Evolutionary conservation across 2,329 filamentous ascomycete genomes (phyloP).

Genomic region (Exophiala sp.): DNA sequence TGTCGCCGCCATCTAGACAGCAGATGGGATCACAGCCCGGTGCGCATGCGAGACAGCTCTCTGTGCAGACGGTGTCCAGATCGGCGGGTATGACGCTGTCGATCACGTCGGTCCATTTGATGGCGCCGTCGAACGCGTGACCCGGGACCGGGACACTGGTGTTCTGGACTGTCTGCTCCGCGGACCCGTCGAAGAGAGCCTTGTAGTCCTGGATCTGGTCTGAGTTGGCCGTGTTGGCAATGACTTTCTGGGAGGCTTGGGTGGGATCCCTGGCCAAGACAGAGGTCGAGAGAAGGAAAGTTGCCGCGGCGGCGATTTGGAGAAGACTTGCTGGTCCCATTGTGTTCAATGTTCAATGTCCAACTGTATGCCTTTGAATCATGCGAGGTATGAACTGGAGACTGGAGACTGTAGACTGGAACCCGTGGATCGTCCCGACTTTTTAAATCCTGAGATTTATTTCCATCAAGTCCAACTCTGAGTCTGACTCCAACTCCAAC

Average conservation of each 20-base stretch:
- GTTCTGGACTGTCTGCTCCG: neutral
- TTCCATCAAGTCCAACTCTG: too few species aligned
- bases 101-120: slow-evolving; percentile 19
- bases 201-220: slow-evolving; percentile 12
- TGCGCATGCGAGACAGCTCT: slow-evolving; percentile 8
- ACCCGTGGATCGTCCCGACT: too few species aligned
- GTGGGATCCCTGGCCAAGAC: slow-evolving; percentile 1
- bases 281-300: neutral
- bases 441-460: too few species aligned
- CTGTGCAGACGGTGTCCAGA: neutral
- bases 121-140: slow-evolving; percentile 1
- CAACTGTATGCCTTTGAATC: too few species aligned
- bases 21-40: slow-evolving; percentile 16
- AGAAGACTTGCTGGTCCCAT: slow-evolving; percentile 5
- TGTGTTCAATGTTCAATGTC: neutral
- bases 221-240: slow-evolving; percentile 7
- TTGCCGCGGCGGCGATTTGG: neutral
- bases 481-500: too few species aligned
- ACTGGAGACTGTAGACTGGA: too few species aligned
- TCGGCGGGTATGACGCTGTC: neutral
- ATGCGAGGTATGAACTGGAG: too few species aligned
- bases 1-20: slow-evolving; percentile 1
- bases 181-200: slow-evolving; percentile 7
- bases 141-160: neutral
- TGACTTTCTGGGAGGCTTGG: slow-evolving; percentile 9